A percentile compares a stretch with the other conserved stretches of the same genome.
These are phyloP conservation scores for Fagus crenata DNA, from an alignment of 306 rosid genomes.

Conservation along the genomic window DNA sequence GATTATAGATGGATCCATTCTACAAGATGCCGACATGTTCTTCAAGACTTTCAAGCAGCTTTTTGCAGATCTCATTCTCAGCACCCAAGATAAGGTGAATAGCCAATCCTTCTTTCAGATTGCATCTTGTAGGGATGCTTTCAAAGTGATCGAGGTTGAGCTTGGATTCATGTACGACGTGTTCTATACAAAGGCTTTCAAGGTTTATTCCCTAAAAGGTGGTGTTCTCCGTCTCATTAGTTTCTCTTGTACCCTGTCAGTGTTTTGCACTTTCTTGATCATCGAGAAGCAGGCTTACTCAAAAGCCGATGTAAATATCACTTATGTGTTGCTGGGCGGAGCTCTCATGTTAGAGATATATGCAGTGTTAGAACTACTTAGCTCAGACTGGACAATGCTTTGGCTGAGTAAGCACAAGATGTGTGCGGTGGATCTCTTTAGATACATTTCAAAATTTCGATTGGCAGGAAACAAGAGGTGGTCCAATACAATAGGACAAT, in stretches of 20 bases:
- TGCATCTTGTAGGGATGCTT: constrained; percentile 23
- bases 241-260: constrained; percentile 4
- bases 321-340: constrained; percentile 32
- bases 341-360: constrained; percentile 32
- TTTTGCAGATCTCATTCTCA: constrained; percentile 48
- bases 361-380: constrained; percentile 5
- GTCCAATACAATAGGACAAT: constrained; percentile 28
- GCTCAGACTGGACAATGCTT: constrained; percentile 39
- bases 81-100: constrained; percentile 26
- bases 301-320: constrained; percentile 21
- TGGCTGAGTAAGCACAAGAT: constrained; percentile 33
- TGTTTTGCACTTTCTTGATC: background rate
- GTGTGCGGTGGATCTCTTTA: background rate
- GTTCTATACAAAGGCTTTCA: constrained; percentile 44
- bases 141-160: constrained; percentile 49
- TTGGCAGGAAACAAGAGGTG: constrained; percentile 18
- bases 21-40: constrained; percentile 27
- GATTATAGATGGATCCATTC: background rate
- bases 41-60: constrained; percentile 34
- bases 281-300: constrained; percentile 15
- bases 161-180: constrained; percentile 34
- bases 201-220: constrained; percentile 21
- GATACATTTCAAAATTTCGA: background rate
- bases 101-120: constrained; percentile 25
- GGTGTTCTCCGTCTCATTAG: constrained; percentile 22